Base-by-base conservation (phyloP, 1,284 basidiomycete genomes). In the Boletus semigastroideus region DNA sequence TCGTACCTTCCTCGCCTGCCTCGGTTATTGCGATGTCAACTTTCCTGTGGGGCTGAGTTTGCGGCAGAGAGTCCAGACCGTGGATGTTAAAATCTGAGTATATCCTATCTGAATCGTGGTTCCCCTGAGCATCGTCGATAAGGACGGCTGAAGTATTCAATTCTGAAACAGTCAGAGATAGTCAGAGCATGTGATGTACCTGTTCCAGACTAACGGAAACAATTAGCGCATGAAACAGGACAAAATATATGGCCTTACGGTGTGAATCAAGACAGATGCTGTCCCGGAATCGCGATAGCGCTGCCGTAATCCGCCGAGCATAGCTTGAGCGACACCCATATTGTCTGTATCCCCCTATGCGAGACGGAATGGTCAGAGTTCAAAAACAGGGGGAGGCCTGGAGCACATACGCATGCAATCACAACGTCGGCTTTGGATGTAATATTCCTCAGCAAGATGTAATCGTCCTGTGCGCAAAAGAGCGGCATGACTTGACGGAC, bases 401-500 rank as follows among this genome's bases (percentile, higher is more conserved):
- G 25, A 25, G 28, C 33, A 60, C 73, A 53, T 57, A 80, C 80
- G 46, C 73, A 74, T 25, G 74, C 67, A 53, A 81, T 67, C 2
- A 81, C 73, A 13, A 82, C 60, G 59, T 83, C 77, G 9, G 79
- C 72, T 28, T 72, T 64, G 22, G 71, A 65, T 0, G 79, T 72
- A 16, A 75, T 61, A 16, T 67, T 57, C 42, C 63, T 64, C 8
- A 79, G 51, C 11, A 75, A 54, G 4, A 53, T 25, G 10, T 65
- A 52, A 49, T 80, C 74, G 13, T 61, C 57, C 51, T 73, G 55
- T 5, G 72, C 72, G 42, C 77, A 77, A n/a, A 76, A 58, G 37
- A 77, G 64, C 2, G 74, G 62, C 11, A 67, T 72, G 19, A 79
- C 63, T 13, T 34, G 33, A n/a, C 69, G 70, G 13, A 62, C 31